Evolutionary conservation across 257 asterid genomes (phyloP).

Genomic region (Solanum etuberosum): DNA sequence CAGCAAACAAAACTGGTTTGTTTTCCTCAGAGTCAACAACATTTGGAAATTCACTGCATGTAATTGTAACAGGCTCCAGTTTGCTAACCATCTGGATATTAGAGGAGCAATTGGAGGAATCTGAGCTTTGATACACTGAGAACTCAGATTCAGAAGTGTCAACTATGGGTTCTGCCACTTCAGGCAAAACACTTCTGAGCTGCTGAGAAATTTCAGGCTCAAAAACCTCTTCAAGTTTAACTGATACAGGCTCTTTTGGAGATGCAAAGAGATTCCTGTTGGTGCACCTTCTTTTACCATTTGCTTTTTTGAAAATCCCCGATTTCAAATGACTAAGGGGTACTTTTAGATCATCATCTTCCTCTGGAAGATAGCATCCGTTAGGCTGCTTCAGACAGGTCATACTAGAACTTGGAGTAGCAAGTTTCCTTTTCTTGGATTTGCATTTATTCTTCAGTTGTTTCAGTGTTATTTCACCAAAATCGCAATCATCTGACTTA

Average conservation of each 20-base stretch:
- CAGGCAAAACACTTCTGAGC: neutral
- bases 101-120: constrained; percentile 4
- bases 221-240: neutral
- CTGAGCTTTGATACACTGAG: neutral
- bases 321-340: neutral
- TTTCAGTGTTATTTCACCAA: constrained; percentile 42
- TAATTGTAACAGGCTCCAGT: neutral
- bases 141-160: constrained; percentile 3
- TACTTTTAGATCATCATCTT: constrained; percentile 7
- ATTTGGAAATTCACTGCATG: neutral
- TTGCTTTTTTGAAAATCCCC: neutral
- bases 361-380: constrained; percentile 13
- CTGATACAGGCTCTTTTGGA: neutral
- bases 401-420: neutral
- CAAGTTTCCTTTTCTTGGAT: constrained; percentile 47
- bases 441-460: constrained; percentile 36
- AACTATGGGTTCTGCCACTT: neutral
- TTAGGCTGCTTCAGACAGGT: constrained; percentile 8
- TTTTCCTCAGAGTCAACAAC: neutral
- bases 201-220: neutral
- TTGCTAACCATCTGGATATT: neutral
- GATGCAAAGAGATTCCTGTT: neutral
- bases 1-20: neutral
- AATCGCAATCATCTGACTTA: constrained; percentile 1
- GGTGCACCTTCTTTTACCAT: neutral